phyloP scores from a whole-genome alignment of 495 filamentous ascomycete genomes.

The Acidiella bohemica region DNA sequence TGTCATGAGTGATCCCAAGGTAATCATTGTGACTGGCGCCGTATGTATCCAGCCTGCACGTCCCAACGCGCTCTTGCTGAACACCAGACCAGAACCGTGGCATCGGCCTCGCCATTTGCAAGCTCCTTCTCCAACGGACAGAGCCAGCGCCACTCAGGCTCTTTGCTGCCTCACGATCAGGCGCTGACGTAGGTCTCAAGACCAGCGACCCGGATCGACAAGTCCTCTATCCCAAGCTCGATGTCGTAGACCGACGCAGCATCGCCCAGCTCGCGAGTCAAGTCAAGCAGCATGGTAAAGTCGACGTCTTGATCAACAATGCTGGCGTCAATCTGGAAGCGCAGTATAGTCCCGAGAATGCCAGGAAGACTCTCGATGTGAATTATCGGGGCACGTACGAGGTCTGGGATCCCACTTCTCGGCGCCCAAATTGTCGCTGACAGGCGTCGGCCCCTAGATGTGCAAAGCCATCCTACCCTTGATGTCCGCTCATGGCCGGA shows the following conservation, averaged over 20 bases:
- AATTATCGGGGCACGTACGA: slow-evolving; percentile 19
- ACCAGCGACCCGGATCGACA: neutral
- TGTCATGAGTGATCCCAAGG: neutral
- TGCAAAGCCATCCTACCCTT: slow-evolving; percentile 15
- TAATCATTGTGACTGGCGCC: slow-evolving; percentile 1
- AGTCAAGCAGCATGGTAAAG: slow-evolving; percentile 3
- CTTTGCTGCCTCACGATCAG: slow-evolving; percentile 10
- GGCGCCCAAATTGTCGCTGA: neutral
- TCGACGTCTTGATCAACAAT: slow-evolving; percentile 21
- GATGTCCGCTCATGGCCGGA: slow-evolving; percentile 17
- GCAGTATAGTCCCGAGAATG: slow-evolving; percentile 14
- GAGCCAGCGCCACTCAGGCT: slow-evolving; percentile 6
- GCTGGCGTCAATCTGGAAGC: slow-evolving; percentile 17
- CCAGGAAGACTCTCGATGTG: slow-evolving; percentile 17
- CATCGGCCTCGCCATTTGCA: slow-evolving; percentile 19
- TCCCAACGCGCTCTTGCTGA: neutral
- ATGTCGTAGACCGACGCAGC: slow-evolving; percentile 11
- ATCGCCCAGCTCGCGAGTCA: slow-evolving; percentile 10
- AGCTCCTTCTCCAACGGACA: slow-evolving; percentile 2
- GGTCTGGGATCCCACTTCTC: neutral
- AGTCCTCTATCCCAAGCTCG: slow-evolving; percentile 16
- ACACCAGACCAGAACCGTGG: slow-evolving; percentile 16
- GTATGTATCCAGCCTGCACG: neutral
- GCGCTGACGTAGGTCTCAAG: slow-evolving; percentile 5
- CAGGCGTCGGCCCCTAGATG: slow-evolving; percentile 7